phyloP scores from a whole-genome alignment of 2,329 filamentous ascomycete genomes.

The Purpureocillium takamizusanense region DNA sequence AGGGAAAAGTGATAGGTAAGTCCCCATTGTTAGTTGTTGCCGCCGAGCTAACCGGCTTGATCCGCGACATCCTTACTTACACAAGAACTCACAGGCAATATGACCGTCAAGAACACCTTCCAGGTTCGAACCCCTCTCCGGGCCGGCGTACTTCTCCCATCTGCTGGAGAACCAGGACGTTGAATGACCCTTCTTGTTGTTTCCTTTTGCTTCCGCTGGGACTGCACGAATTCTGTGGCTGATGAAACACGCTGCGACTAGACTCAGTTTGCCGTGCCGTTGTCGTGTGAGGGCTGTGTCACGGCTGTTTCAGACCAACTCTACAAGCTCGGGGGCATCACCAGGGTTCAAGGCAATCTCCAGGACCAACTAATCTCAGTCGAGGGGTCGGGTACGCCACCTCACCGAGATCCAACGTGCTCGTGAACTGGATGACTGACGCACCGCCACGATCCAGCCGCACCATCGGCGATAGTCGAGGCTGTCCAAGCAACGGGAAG shows the following conservation, averaged over 20 bases:
- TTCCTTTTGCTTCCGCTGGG: constrained; percentile 3
- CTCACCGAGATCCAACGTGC: no score
- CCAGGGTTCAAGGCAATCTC: constrained; percentile 73
- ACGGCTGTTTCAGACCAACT: constrained; percentile 76
- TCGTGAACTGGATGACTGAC: constrained; percentile 3
- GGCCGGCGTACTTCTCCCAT: constrained; percentile 1
- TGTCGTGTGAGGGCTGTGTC: constrained; percentile 85
- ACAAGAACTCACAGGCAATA: constrained; percentile 18
- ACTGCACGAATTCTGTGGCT: constrained; percentile 9
- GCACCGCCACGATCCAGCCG: constrained; percentile 36
- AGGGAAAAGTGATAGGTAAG: constrained; percentile 2
- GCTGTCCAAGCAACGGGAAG: constrained; percentile 85
- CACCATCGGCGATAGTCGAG: constrained; percentile 80
- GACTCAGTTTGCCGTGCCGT: constrained; percentile 90
- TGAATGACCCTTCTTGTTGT: no score
- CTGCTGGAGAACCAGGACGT: no score
- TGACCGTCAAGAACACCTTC: constrained; percentile 36
- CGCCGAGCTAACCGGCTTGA: no score
- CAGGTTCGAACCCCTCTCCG: constrained; percentile 24
- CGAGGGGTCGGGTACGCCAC: constrained; percentile 62
- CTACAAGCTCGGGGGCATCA: constrained; percentile 68
- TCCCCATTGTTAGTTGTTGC: no score
- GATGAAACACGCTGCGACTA: constrained; percentile 35
- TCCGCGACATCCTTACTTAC: no score
- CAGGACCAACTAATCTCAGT: constrained; percentile 76